These are phyloP conservation scores for Malassezia sympodialis DNA, from an alignment of 1,284 basidiomycete species.

Conservation along the genomic window DNA sequence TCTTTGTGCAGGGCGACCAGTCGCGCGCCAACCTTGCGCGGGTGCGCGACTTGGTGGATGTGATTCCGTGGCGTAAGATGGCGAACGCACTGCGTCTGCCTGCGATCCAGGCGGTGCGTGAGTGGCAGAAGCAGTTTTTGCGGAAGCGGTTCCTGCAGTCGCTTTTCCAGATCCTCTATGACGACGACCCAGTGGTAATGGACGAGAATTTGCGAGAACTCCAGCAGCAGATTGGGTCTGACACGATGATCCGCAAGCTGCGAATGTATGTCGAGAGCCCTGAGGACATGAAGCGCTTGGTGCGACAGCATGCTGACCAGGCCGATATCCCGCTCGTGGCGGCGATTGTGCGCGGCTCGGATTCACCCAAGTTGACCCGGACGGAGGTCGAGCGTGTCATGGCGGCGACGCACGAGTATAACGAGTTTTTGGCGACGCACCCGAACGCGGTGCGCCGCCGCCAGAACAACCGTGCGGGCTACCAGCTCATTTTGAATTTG, in stretches of 20 bases:
- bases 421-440: conserved; percentile 29
- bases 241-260: conserved; percentile 40
- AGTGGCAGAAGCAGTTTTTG: conserved; percentile 34
- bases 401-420: conserved; percentile 31
- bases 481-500: conserved; percentile 31
- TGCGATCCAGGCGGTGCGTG: conserved; percentile 27
- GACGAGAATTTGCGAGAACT: conserved; percentile 34
- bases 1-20: conserved; percentile 39
- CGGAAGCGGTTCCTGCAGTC: conserved; percentile 30
- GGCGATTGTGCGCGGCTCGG: conserved; percentile 40
- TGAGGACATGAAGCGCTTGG: conserved; percentile 39
- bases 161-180: conserved; percentile 33
- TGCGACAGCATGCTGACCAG: conserved; percentile 34
- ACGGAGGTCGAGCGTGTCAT: conserved; percentile 39
- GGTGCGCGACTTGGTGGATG: conserved; percentile 29
- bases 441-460: conserved; percentile 30
- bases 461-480: conserved; percentile 32
- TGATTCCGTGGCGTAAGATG: conserved; percentile 40
- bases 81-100: conserved; percentile 38
- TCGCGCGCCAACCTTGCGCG: conserved; percentile 35
- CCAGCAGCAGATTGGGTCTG: conserved; percentile 27
- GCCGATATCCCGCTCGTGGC: conserved; percentile 42
- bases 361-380: conserved; percentile 40
- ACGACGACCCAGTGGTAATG: conserved; percentile 37
- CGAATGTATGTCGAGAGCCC: conserved; percentile 34